Evolutionary conservation across 345 rosid genomes (phyloP), one percentile per base, ranked within the genome.

Genomic region (Dimocarpus longan): DNA sequence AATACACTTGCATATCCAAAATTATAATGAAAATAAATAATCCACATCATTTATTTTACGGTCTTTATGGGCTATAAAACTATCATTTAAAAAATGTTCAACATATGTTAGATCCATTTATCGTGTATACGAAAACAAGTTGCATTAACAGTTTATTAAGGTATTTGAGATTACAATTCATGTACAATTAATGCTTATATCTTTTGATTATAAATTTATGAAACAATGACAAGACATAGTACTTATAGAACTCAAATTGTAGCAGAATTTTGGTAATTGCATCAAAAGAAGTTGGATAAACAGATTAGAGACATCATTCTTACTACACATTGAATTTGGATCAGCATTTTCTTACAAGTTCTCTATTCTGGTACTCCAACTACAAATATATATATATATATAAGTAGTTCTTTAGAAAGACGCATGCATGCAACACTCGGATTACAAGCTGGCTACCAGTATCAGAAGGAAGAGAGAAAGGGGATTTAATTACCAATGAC

Each of bases 401-500:
- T n/a, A 46, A 46, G 0, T 8, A 46, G 10, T 9, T 46, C 13
- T 46, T 13, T 46, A 46, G 10, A 46, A 46, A 8, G 50, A 46
- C 10, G 50, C 50, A 46, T 6, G 37, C 16, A 63, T 28, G 9
- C 6, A 8, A 6, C 7, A 48, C 52, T 72, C 4, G 37, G 37
- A 32, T 32, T 19, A 54, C 65, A 59, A 5, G 54, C 46, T n/a
- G n/a, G 54, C 46, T 60, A 60, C 5, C n/a, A 37, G 64, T 8
- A 50, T 16, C 56, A 21, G 32, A 37, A 76, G 46, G 39, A 50
- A 68, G 50, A 66, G 19, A 15, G 62, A 66, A 2, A 40, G 57
- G 54, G 7, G 59, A 57, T 21, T 15, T 57, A 24, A 12, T 65
- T 91, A 95, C 98, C 93, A 92, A 88, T 77, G 97, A 90, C 99